Percentiles rank a stretch among this genome's conserved stretches.
Conservation (phyloP, 352 stramenopile species). For the Phytophthora kernoviae region DNA sequence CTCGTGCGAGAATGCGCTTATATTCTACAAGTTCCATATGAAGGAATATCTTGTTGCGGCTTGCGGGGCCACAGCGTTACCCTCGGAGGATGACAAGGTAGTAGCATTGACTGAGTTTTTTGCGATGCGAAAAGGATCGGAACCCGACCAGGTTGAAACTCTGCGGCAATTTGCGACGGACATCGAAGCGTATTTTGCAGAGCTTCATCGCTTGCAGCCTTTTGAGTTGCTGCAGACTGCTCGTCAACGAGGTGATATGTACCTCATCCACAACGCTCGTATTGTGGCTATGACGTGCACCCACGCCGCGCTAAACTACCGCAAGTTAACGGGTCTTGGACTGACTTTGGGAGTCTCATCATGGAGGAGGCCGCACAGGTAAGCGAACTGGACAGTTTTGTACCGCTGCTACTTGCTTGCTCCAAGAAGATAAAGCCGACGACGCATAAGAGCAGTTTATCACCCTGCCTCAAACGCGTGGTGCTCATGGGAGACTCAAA, state of each 20-base stretch:
- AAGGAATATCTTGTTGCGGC: slow-evolving; percentile 69
- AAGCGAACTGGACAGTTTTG: slow-evolving; percentile 93
- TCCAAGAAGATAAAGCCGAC: slow-evolving; percentile 13
- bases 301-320: slow-evolving; percentile 91
- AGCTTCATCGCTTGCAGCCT: slow-evolving; percentile 91
- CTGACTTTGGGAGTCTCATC: slow-evolving; percentile 87
- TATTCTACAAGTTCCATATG: slow-evolving; percentile 95
- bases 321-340: slow-evolving; percentile 85
- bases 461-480: slow-evolving; percentile 89
- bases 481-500: slow-evolving; percentile 95
- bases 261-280: slow-evolving; percentile 94
- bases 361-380: slow-evolving; percentile 97
- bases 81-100: slow-evolving; percentile 26
- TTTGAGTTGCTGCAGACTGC: slow-evolving; percentile 96
- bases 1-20: slow-evolving; percentile 96
- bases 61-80: slow-evolving; percentile 12
- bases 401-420: slow-evolving; percentile 91
- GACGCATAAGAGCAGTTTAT: slow-evolving; percentile 3
- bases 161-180: slow-evolving; percentile 60
- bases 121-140: slow-evolving; percentile 30
- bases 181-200: slow-evolving; percentile 91
- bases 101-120: slow-evolving; percentile 46
- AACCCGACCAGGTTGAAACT: slow-evolving; percentile 21
- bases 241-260: slow-evolving; percentile 91
- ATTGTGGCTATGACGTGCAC: slow-evolving; percentile 97